phyloP scores from a whole-genome alignment of 2,329 filamentous ascomycete species.

The Scedosporium aurantiacum region DNA sequence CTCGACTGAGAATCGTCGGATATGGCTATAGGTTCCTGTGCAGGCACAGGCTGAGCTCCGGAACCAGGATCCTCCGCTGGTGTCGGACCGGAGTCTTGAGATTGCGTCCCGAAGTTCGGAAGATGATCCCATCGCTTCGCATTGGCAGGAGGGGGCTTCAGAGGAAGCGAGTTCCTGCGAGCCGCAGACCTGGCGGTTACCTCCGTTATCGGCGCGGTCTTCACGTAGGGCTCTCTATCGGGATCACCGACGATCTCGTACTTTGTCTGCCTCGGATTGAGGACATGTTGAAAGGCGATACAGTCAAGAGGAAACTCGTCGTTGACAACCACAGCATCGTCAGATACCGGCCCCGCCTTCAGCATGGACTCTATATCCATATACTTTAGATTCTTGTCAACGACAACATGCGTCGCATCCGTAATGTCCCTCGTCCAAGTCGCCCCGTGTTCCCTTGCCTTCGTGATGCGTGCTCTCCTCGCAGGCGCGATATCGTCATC shows the following conservation, averaged over 20 bases:
- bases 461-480: conserved; percentile 61
- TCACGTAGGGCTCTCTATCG: conserved; percentile 8
- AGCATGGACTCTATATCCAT: conserved; percentile 46
- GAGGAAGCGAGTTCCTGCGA: conserved; percentile 6
- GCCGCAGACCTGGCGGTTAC: conserved; percentile 9
- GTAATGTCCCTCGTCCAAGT: conserved; percentile 51
- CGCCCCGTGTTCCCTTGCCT: conserved; percentile 65
- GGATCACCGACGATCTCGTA: conserved; percentile 48
- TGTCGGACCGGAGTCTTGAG: conserved; percentile 4
- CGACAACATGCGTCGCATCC: conserved; percentile 65
- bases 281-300: conserved; percentile 42
- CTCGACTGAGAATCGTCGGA: not conserved
- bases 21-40: not conserved
- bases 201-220: not conserved
- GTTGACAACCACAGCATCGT: conserved; percentile 44
- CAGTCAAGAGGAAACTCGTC: conserved; percentile 62
- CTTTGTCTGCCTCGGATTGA: conserved; percentile 46
- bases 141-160: conserved; percentile 18
- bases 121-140: conserved; percentile 26
- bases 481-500: conserved; percentile 61
- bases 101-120: conserved; percentile 25
- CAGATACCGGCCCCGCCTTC: conserved; percentile 10
- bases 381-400: conserved; percentile 59
- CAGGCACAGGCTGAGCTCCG: not conserved
- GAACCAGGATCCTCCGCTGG: not conserved